Conservation (phyloP, 805 yeast species). For the Candida awuae region DNA sequence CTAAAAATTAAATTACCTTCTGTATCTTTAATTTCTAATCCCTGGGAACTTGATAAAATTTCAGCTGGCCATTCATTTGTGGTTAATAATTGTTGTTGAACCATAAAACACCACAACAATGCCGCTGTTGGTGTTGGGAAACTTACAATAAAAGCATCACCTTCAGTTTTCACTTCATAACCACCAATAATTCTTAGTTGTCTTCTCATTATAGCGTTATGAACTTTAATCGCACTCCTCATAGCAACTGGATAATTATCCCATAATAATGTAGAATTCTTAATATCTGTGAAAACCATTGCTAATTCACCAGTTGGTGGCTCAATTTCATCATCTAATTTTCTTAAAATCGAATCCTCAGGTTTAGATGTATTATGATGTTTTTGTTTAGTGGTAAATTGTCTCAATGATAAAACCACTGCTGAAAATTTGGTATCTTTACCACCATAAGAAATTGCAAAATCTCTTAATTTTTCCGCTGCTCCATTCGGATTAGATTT, state of each 20-base stretch:
- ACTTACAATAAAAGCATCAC: conserved; percentile 97
- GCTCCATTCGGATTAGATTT: conserved; percentile 81
- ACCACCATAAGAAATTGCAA: conserved; percentile 89
- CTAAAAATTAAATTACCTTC: conserved; percentile 56
- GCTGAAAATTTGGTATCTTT: conserved; percentile 63
- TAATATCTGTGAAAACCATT: conserved; percentile 94
- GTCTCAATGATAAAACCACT: conserved; percentile 65
- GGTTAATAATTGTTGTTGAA: conserved; percentile 71
- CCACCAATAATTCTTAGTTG: conserved; percentile 91
- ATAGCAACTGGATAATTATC: conserved; percentile 86
- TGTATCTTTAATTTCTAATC: conserved; percentile 67
- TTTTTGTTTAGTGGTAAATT: conserved; percentile 33
- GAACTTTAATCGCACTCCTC: conserved; percentile 94
- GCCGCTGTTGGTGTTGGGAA: conserved; percentile 91
- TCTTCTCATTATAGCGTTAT: conserved; percentile 89
- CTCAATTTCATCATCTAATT: conserved; percentile 81
- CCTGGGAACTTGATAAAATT: conserved; percentile 75
- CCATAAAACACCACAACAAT: conserved; percentile 87
- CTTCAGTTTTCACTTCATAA: conserved; percentile 97
- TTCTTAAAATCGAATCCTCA: conserved; percentile 72
- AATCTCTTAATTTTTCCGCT: conserved; percentile 88
- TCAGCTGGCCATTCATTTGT: conserved; percentile 94
- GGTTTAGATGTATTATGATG: conserved; percentile 37
- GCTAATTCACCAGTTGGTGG: conserved; percentile 95
- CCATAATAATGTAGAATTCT: conserved; percentile 90